Evolutionary conservation across 805 yeast genomes (phyloP), one percentile per base, ranked within the genome.

Genomic region (Saturnispora dispora): DNA sequence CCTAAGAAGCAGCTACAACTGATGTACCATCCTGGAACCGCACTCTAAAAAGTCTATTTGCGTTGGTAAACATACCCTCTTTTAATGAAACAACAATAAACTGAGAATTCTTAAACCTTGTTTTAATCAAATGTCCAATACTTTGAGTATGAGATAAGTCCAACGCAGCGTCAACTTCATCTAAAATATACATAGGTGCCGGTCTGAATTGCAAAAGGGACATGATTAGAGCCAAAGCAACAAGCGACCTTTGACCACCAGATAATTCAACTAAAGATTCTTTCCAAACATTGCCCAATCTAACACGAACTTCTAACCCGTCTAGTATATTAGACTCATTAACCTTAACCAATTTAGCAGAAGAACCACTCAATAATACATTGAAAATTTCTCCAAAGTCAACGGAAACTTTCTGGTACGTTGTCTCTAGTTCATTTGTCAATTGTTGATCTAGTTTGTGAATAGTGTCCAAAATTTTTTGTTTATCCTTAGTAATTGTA

Each of bases 31-130:
- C 97, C 64, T 90, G 96, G 68, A 93, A 91, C 58, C 96, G 75
- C 1, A 97, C 89, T 62, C 95, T 79, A 68, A 89, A 93, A 20
- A 93, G 87, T 56, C 96, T 76, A 64, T 95, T 95, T 8, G 99
- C 99, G 68, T 93, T 93, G 9, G 96, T 85, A 64, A 93, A 93
- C 96, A 93, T 88, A 13, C 98, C 99, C 67, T 93, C 99, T 64
- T 93, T 93, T 70, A 93, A 79, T 27, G 96, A 88, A 22, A 93
- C 99, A 46, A 93, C 95, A 57, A 93, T 91, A 65, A 93, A 93
- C 64, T 93, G 99, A 2, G 97, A 86, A 0, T 96, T 96, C 66
- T 87, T 85, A 70, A 93, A 93, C 58, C 96, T 74, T 0, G 97
- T 91, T 69, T 91, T 93, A 67, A 93, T 93, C 64, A 93, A 74